Conservation (phyloP, 768 basidiomycete genomes). For the Auriscalpium microsporum region DNA sequence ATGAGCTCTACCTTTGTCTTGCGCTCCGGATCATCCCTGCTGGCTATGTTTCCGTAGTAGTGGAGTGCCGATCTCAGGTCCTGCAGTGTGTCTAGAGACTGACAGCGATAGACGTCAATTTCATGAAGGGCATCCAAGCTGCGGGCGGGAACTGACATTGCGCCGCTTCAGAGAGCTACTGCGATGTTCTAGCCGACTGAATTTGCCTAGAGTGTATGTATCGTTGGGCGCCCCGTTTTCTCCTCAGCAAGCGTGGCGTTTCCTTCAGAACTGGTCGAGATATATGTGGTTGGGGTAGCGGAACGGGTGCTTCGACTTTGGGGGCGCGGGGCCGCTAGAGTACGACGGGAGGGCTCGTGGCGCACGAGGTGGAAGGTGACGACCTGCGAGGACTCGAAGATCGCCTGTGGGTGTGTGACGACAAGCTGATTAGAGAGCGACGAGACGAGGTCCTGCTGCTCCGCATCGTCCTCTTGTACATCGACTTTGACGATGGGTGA, state of each 20-base stretch:
- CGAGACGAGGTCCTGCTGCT: conserved; percentile 52
- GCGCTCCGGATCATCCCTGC: conserved; percentile 40
- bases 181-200: conserved; percentile 33
- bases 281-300: conserved; percentile 58
- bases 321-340: conserved; percentile 6
- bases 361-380: conserved; percentile 47
- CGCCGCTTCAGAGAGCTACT: conserved; percentile 41
- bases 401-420: conserved; percentile 42
- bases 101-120: neutral
- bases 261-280: conserved; percentile 64
- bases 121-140: neutral
- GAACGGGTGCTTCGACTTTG: conserved; percentile 27
- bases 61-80: conserved; percentile 54
- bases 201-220: conserved; percentile 41
- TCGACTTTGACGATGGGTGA: conserved; percentile 47
- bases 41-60: conserved; percentile 65
- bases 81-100: conserved; percentile 58
- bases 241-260: conserved; percentile 39
- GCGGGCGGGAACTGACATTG: conserved; percentile 38
- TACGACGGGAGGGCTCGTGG: conserved; percentile 17
- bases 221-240: conserved; percentile 27
- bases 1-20: conserved; percentile 33
- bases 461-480: conserved; percentile 30
- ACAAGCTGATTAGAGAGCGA: conserved; percentile 23
- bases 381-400: conserved; percentile 54